These are phyloP conservation scores for Pestalotiopsis sp. DNA, from an alignment of 2,329 filamentous ascomycete genomes.

Conservation along the genomic window DNA sequence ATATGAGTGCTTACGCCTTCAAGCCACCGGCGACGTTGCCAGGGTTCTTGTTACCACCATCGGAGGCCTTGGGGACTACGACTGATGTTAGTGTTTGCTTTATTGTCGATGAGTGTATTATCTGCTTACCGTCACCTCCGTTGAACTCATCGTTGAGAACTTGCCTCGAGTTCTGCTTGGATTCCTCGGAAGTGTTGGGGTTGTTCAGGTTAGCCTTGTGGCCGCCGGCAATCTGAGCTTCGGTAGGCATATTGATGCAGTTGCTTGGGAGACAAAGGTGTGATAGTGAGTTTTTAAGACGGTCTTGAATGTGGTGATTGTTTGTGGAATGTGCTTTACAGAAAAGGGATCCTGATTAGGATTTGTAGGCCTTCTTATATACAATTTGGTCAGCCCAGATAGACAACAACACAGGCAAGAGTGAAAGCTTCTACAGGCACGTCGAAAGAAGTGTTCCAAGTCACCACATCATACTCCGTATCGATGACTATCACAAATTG, in stretches of 20 bases:
- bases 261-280: background rate
- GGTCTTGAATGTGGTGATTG: background rate
- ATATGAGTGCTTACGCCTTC: conserved; percentile 39
- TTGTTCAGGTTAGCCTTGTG: conserved; percentile 64
- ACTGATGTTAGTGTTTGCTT: background rate
- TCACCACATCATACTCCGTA: background rate
- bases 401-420: background rate
- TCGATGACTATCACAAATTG: background rate
- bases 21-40: conserved; percentile 54
- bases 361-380: background rate
- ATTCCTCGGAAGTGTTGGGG: conserved; percentile 56
- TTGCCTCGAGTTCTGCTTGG: conserved; percentile 57
- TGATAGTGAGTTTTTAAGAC: background rate
- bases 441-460: background rate
- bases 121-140: conserved; percentile 38
- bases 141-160: conserved; percentile 55
- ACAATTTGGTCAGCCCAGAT: background rate
- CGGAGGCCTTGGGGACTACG: conserved; percentile 33
- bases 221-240: conserved; percentile 56
- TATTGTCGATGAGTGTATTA: background rate
- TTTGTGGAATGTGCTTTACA: background rate
- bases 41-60: conserved; percentile 51
- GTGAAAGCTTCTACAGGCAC: background rate
- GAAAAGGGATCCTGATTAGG: background rate
- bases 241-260: conserved; percentile 45